Evolutionary conservation across 257 asterid genomes (phyloP), one percentile per base, ranked within the genome.

Genomic region (Rehmannia glutinosa): DNA sequence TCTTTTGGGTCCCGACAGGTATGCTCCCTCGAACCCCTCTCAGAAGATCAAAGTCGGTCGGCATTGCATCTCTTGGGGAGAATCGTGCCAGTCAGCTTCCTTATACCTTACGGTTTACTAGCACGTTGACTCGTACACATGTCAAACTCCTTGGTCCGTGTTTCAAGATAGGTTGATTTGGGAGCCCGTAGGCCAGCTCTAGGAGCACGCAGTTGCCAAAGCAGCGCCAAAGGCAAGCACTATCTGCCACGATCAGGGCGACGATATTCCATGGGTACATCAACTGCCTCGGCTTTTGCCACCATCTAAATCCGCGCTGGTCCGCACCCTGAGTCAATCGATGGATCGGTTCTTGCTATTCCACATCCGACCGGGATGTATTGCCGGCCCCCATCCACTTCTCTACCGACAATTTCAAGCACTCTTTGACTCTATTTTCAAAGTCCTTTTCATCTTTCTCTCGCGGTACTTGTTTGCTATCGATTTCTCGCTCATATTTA

Each of bases 361-460:
- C 81, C 80, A 56, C 81, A 81, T 81, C 78, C 81, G 78, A 70
- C 83, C 86, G 78, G 81, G 83, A 60, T 73, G 78, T 75, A 81
- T 68, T 79, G 79, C 79, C 81, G 79, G 79, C 81, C 86, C 86
- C 86, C 83, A 81, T 81, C 79, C 83, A 81, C 83, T 81, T 75
- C n/a, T n/a, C n/a, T n/a, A n/a, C n/a, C n/a, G n/a, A n/a, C n/a
- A n/a, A n/a, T n/a, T n/a, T n/a, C n/a, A n/a, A n/a, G n/a, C n/a
- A n/a, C n/a, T n/a, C n/a, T n/a, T n/a, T n/a, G n/a, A n/a, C 83
- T 78, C 81, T 78, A 83, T 77, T n/a, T n/a, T n/a, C n/a, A n/a
- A n/a, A n/a, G n/a, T n/a, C n/a, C n/a, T n/a, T n/a, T n/a, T n/a
- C n/a, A n/a, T n/a, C n/a, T n/a, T n/a, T n/a, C n/a, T n/a, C n/a